Percentiles rank a stretch among this genome's conserved stretches.
Evolutionary conservation across 805 yeast species (phyloP).

Genomic region (Yamadazyma laniorum): DNA sequence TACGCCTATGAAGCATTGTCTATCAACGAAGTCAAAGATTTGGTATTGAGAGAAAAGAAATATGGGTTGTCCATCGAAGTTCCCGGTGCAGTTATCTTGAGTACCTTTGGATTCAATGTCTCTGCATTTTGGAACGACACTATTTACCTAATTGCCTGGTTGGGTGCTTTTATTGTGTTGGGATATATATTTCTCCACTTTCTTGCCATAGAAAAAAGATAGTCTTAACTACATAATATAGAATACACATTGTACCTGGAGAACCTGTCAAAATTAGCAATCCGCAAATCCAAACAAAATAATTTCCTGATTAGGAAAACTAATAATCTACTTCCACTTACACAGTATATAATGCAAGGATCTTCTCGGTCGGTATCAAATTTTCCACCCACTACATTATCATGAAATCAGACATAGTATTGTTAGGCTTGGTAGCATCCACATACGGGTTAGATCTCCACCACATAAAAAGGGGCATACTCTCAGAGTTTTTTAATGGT

Average conservation of each 20-base stretch:
- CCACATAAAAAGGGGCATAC: constrained; percentile 6
- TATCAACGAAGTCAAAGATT: constrained; percentile 87
- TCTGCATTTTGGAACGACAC: constrained; percentile 71
- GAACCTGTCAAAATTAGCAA: background rate
- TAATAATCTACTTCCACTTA: constrained; percentile 6
- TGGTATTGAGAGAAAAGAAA: constrained; percentile 81
- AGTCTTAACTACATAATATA: constrained; percentile 8
- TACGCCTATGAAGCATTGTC: constrained; percentile 92
- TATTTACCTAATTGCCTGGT: constrained; percentile 55
- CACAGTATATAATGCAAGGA: too few species aligned
- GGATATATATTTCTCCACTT: constrained; percentile 77
- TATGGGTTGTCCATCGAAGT: constrained; percentile 93
- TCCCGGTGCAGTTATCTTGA: constrained; percentile 95
- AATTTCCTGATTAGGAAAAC: constrained; percentile 6
- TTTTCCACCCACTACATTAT: too few species aligned
- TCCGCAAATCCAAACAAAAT: background rate
- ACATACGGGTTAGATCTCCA: constrained; percentile 3
- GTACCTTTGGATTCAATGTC: constrained; percentile 92
- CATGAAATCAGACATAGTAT: background rate
- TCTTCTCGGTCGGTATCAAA: too few species aligned
- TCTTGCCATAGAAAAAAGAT: constrained; percentile 75
- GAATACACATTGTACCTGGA: background rate
- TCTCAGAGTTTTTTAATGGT: constrained; percentile 6
- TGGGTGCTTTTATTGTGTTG: constrained; percentile 53
- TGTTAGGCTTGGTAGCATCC: background rate